Conservation (phyloP, 495 filamentous ascomycete genomes). For the Elasticomyces elasticus region DNA sequence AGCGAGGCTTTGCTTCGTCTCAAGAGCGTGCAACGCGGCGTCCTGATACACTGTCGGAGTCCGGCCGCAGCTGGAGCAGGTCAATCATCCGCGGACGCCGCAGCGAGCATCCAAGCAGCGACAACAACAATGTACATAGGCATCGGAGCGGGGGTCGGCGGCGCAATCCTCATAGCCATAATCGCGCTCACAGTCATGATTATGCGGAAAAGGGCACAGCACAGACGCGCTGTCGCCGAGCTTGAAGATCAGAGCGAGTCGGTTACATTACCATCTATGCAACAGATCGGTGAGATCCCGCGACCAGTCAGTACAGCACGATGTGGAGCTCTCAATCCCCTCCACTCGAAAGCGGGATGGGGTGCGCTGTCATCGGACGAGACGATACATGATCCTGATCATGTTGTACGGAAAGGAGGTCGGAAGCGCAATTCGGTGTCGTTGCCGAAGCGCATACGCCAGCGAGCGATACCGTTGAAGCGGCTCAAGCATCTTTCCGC, state of each 20-base stretch:
- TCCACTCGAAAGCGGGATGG: slow-evolving; percentile 15
- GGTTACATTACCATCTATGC: slow-evolving; percentile 9
- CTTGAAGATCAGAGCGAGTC: slow-evolving; percentile 5
- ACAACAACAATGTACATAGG: background rate
- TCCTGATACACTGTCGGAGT: background rate
- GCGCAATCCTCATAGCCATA: slow-evolving; percentile 6
- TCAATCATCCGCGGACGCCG: background rate
- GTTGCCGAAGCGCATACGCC: slow-evolving; percentile 6
- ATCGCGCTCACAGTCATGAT: slow-evolving; percentile 1
- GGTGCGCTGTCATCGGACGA: slow-evolving; percentile 17
- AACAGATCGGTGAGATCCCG: slow-evolving; percentile 10
- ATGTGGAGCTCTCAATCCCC: slow-evolving; percentile 1
- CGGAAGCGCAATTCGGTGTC: slow-evolving; percentile 10
- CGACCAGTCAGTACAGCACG: slow-evolving; percentile 5
- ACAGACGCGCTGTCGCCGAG: slow-evolving; percentile 2
- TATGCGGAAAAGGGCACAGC: slow-evolving; percentile 2
- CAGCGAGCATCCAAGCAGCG: background rate
- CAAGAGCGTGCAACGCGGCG: background rate
- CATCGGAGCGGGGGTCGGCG: slow-evolving; percentile 7
- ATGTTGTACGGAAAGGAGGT: background rate
- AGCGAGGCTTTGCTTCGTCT: background rate
- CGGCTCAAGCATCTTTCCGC: slow-evolving; percentile 17
- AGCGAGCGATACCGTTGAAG: slow-evolving; percentile 12
- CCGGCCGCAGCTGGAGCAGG: background rate
- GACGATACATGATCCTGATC: slow-evolving; percentile 6